These are phyloP conservation scores for Aspergillus aculeatus DNA, from an alignment of 2,329 filamentous ascomycete species.

Conservation along the genomic window DNA sequence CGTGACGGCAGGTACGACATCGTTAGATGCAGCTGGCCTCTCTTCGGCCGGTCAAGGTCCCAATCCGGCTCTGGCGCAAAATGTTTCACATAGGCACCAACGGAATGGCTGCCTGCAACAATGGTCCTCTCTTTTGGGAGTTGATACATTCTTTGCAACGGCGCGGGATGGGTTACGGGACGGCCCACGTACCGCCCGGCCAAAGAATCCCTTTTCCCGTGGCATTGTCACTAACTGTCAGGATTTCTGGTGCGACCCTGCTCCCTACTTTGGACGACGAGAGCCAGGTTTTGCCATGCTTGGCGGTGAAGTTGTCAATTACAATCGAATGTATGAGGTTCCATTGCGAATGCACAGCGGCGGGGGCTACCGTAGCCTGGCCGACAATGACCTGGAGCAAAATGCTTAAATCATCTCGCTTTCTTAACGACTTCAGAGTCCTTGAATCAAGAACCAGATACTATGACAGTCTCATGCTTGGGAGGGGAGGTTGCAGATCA, in stretches of 20 bases:
- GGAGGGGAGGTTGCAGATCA: conserved; percentile 11
- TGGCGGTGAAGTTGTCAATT: conserved; percentile 78
- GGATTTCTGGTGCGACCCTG: conserved; percentile 94
- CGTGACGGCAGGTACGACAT: conserved; percentile 68
- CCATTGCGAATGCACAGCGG: conserved; percentile 62
- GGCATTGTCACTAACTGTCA: conserved; percentile 86
- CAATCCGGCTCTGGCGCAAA: conserved; percentile 52
- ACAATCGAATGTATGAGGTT: conserved; percentile 84
- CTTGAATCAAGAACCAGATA: neutral
- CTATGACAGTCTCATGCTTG: neutral
- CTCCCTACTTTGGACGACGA: conserved; percentile 73
- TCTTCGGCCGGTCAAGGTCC: conserved; percentile 65
- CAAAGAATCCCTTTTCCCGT: conserved; percentile 78
- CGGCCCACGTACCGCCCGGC: conserved; percentile 48
- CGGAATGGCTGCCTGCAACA: conserved; percentile 67
- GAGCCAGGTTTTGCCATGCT: conserved; percentile 74
- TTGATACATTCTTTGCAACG: conserved; percentile 92
- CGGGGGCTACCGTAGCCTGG: conserved; percentile 61
- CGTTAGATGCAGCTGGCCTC: conserved; percentile 67
- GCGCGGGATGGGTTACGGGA: conserved; percentile 68
- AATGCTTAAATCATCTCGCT: conserved; percentile 19
- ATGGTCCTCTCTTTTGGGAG: conserved; percentile 80
- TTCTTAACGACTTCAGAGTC: neutral
- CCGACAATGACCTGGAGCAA: conserved; percentile 39
- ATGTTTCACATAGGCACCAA: conserved; percentile 49